Evolutionary conservation across 768 basidiomycete species (phyloP).

Genomic region (Termitomyces sp.): DNA sequence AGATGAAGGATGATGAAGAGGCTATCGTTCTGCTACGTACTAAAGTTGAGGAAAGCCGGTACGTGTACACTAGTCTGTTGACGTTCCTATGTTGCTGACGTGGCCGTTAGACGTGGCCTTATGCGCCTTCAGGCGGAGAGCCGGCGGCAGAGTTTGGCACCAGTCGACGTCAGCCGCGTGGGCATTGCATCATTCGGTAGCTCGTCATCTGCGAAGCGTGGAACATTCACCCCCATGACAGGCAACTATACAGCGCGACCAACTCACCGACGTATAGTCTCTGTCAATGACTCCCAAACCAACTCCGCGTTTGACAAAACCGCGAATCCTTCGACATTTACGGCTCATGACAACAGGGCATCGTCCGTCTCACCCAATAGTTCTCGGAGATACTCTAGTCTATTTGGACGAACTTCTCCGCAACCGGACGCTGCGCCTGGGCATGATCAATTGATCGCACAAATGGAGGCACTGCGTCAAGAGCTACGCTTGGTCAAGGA

Average conservation of each 20-base stretch:
- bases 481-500: constrained; percentile 55
- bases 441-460: constrained; percentile 23
- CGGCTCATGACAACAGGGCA: constrained; percentile 28
- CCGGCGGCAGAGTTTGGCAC: constrained; percentile 53
- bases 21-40: constrained; percentile 69
- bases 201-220: constrained; percentile 44
- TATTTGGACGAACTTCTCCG: constrained; percentile 50
- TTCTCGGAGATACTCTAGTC: constrained; percentile 44
- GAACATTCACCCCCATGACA: constrained; percentile 72
- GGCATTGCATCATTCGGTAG: constrained; percentile 17
- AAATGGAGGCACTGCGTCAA: constrained; percentile 55
- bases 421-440: constrained; percentile 26
- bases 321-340: constrained; percentile 29
- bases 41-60: constrained; percentile 91
- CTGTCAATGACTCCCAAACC: constrained; percentile 61
- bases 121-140: constrained; percentile 85
- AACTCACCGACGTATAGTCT: constrained; percentile 69
- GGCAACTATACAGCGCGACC: constrained; percentile 44
- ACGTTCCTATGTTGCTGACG: background rate
- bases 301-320: constrained; percentile 30
- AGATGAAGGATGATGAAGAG: constrained; percentile 70
- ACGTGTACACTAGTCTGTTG: constrained; percentile 13
- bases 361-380: constrained; percentile 21
- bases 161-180: constrained; percentile 56
- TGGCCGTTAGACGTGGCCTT: constrained; percentile 60